phyloP scores from a whole-genome alignment of 2,329 filamentous ascomycete genomes.

The Arthrobotrys entomopaga region DNA sequence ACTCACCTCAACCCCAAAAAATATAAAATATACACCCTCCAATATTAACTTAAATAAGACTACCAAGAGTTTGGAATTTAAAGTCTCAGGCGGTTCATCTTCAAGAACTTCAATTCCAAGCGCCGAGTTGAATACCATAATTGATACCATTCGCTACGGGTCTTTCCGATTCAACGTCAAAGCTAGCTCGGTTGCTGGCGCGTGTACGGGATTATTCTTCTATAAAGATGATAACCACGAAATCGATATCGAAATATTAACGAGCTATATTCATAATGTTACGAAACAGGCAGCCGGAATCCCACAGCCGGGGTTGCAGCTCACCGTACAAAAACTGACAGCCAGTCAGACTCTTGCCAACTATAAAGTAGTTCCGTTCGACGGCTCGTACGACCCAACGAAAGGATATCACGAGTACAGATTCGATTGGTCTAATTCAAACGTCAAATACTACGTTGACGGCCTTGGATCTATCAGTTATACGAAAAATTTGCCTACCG shows the following conservation, averaged over 20 bases:
- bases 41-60: slow-evolving; percentile 29
- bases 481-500: slow-evolving; percentile 11
- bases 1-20: slow-evolving; percentile 20
- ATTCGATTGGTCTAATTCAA: slow-evolving; percentile 41
- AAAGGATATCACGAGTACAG: slow-evolving; percentile 47
- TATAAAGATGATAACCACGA: slow-evolving; percentile 53
- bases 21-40: slow-evolving; percentile 34
- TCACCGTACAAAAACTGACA: slow-evolving; percentile 38
- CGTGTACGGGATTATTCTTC: slow-evolving; percentile 43
- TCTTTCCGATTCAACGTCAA: slow-evolving; percentile 46
- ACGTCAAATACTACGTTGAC: slow-evolving; percentile 37
- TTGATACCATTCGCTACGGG: slow-evolving; percentile 43
- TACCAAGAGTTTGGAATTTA: slow-evolving; percentile 29
- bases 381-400: slow-evolving; percentile 35
- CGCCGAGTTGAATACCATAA: slow-evolving; percentile 29
- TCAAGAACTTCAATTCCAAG: slow-evolving; percentile 18
- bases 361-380: slow-evolving; percentile 45
- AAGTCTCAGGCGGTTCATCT: slow-evolving; percentile 38
- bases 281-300: slow-evolving; percentile 19
- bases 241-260: slow-evolving; percentile 52
- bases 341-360: slow-evolving; percentile 9
- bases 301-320: slow-evolving; percentile 41
- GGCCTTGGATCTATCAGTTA: slow-evolving; percentile 15
- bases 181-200: slow-evolving; percentile 30
- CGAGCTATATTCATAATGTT: slow-evolving; percentile 36